Evolutionary conservation across 2,329 filamentous ascomycete genomes (phyloP).

Genomic region (Mariannaea sp.): DNA sequence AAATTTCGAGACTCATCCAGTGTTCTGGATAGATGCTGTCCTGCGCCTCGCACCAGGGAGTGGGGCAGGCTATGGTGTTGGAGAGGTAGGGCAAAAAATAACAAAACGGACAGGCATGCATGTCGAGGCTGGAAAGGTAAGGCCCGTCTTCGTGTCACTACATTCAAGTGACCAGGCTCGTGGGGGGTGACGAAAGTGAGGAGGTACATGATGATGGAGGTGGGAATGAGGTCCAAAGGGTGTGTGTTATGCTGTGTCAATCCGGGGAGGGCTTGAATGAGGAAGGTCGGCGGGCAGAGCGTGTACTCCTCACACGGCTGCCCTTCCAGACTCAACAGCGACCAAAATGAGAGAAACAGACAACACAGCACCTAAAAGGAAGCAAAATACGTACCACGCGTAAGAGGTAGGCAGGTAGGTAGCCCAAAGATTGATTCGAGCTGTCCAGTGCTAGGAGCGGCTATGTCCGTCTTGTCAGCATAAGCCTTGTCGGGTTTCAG

Average conservation of each 20-base stretch:
- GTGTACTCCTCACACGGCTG: constrained; percentile 5
- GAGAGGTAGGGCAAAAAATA: constrained; percentile 15
- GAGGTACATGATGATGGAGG: constrained; percentile 16
- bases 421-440: constrained; percentile 12
- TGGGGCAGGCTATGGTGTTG: constrained; percentile 25
- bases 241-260: constrained; percentile 21
- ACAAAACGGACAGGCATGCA: constrained; percentile 20
- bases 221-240: constrained; percentile 15
- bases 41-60: constrained; percentile 29
- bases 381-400: constrained; percentile 32
- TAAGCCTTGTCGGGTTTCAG: constrained; percentile 23
- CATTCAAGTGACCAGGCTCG: constrained; percentile 19
- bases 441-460: constrained; percentile 20
- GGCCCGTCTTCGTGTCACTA: constrained; percentile 24
- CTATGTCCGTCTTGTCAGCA: constrained; percentile 35
- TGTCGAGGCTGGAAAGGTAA: constrained; percentile 24
- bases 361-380: constrained; percentile 18
- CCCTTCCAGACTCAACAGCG: constrained; percentile 10
- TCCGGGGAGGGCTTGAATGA: constrained; percentile 28
- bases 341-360: constrained; percentile 10
- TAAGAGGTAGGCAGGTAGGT: neutral
- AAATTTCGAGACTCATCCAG: constrained; percentile 26
- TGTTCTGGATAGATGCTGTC: constrained; percentile 31
- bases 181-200: constrained; percentile 12
- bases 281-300: constrained; percentile 29